Conservation (phyloP, 2,329 filamentous ascomycete species). For the Cadophora sp. region DNA sequence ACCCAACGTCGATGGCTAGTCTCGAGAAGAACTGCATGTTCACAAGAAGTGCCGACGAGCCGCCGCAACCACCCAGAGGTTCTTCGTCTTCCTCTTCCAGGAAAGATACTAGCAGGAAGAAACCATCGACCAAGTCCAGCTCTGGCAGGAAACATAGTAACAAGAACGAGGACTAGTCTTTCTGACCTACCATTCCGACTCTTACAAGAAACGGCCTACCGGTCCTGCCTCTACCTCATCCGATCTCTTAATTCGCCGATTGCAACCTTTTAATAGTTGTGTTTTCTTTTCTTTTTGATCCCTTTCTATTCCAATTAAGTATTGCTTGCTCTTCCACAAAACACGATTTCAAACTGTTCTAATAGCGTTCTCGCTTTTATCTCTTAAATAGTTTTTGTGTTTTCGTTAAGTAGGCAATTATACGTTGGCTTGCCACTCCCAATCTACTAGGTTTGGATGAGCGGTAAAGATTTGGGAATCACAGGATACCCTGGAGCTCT, state of each 20-base stretch:
- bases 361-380: too few species aligned
- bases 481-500: neutral
- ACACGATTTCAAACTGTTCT: too few species aligned
- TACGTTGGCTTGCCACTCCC: neutral
- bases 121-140: neutral
- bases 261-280: too few species aligned
- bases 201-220: neutral
- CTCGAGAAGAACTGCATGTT: slow-evolving; percentile 13
- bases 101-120: neutral
- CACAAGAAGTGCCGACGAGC: neutral
- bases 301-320: too few species aligned
- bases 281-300: too few species aligned
- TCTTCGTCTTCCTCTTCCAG: neutral
- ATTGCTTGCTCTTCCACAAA: too few species aligned
- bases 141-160: neutral
- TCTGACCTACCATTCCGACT: neutral
- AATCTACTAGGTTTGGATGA: neutral
- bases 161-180: neutral
- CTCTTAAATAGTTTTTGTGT: neutral
- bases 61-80: slow-evolving; percentile 6
- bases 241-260: too few species aligned
- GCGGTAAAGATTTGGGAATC: neutral
- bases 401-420: neutral
- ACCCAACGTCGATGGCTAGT: slow-evolving; percentile 9
- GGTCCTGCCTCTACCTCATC: too few species aligned